These are phyloP conservation scores for Hawksworthiomyces lignivorus DNA, from an alignment of 2,329 filamentous ascomycete species.

Conservation along the genomic window DNA sequence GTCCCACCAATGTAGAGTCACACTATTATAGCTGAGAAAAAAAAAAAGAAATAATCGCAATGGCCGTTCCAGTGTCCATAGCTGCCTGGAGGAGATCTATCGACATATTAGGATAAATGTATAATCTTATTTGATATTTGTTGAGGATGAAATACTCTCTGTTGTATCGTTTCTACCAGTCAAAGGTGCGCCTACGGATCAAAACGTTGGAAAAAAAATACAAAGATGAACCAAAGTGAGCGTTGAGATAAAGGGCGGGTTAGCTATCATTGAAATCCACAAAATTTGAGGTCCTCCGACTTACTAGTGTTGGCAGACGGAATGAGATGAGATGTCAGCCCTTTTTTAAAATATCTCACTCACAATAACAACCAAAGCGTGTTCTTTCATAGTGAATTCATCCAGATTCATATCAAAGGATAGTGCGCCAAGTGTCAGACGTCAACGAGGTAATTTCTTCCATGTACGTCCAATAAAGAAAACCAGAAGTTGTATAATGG, in stretches of 20 bases:
- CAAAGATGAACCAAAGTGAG: constrained; percentile 27
- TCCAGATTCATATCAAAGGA: constrained; percentile 46
- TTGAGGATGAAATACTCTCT: too few relatives aligned
- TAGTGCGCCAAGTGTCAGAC: constrained; percentile 25
- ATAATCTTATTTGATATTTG: too few relatives aligned
- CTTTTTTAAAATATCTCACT: constrained; percentile 10
- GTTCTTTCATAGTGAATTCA: constrained; percentile 52
- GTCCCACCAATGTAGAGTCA: constrained; percentile 43
- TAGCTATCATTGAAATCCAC: too few relatives aligned
- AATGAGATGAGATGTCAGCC: constrained; percentile 10
- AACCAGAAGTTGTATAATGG: constrained; percentile 49
- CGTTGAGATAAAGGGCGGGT: constrained; percentile 10
- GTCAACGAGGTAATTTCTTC: constrained; percentile 44
- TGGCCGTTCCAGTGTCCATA: constrained; percentile 34
- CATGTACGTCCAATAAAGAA: constrained; percentile 47
- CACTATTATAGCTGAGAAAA: constrained; percentile 34
- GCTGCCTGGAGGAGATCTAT: constrained; percentile 9
- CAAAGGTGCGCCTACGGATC: constrained; percentile 49
- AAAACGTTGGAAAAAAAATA: constrained; percentile 53
- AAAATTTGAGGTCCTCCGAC: too few relatives aligned
- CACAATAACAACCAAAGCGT: constrained; percentile 46
- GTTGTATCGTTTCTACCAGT: constrained; percentile 19
- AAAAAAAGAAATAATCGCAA: constrained; percentile 47
- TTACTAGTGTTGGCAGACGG: constrained; percentile 11
- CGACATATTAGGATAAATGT: too few relatives aligned